Percentiles rank a stretch among this genome's conserved stretches.
phyloP scores from a whole-genome alignment of 1,139 yeast species.

The Taphrina confusa region DNA sequence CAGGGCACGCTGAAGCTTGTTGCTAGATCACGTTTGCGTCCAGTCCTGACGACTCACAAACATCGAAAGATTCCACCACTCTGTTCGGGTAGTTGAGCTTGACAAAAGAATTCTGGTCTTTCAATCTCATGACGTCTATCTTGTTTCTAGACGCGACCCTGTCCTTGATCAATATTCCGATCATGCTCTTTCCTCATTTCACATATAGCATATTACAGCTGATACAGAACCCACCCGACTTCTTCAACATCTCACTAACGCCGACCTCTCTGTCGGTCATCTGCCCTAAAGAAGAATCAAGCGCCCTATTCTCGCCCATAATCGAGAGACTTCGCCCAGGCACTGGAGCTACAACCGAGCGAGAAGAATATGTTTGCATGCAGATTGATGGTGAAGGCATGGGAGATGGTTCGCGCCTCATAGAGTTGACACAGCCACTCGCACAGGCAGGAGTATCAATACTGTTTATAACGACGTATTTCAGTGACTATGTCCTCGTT shows the following conservation, averaged over 20 bases:
- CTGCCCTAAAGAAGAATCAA: constrained; percentile 51
- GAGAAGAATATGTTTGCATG: constrained; percentile 55
- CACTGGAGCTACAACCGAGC: constrained; percentile 51
- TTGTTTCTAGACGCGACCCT: constrained; percentile 16
- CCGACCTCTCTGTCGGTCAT: constrained; percentile 61
- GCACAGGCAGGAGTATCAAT: constrained; percentile 60
- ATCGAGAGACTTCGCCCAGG: constrained; percentile 9
- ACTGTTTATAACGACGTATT: constrained; percentile 66
- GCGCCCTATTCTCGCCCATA: constrained; percentile 46
- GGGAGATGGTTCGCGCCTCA: constrained; percentile 54
- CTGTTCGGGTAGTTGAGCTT: too few species aligned
- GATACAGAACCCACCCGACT: constrained; percentile 40
- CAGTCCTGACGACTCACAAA: too few species aligned
- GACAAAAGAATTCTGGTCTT: too few species aligned
- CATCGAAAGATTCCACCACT: too few species aligned
- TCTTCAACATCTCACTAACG: constrained; percentile 60
- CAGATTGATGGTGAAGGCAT: constrained; percentile 63
- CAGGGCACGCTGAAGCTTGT: too few species aligned
- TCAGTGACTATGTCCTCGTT: constrained; percentile 65
- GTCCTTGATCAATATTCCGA: constrained; percentile 36
- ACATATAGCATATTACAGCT: constrained; percentile 33
- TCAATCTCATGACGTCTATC: constrained; percentile 33
- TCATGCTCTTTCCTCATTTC: constrained; percentile 25
- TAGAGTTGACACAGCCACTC: constrained; percentile 63
- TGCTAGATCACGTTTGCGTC: too few species aligned